Percentiles rank a stretch among this genome's conserved stretches.
Conservation (phyloP, 768 basidiomycete genomes). For the Fomitopsis serialis region DNA sequence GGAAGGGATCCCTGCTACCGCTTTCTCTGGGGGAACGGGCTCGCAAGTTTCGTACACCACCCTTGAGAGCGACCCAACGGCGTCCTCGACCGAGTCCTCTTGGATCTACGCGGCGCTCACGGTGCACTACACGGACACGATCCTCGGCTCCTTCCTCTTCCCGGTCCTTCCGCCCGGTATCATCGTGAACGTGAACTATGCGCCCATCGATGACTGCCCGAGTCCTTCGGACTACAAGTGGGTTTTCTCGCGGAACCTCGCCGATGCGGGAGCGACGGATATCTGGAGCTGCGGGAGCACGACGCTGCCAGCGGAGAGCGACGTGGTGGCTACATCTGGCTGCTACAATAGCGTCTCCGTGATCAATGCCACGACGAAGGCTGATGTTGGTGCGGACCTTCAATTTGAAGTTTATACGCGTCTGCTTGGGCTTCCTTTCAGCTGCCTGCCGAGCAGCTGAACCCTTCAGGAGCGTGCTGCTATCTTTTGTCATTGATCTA, state of each 20-base stretch:
- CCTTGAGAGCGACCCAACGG: conserved; percentile 15
- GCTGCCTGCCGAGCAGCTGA: conserved; percentile 1
- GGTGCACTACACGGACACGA: conserved; percentile 11
- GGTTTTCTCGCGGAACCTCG: conserved; percentile 37
- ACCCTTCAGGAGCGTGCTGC: too few relatives aligned
- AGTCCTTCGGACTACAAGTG: conserved; percentile 34
- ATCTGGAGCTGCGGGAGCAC: conserved; percentile 40
- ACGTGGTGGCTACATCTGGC: conserved; percentile 28
- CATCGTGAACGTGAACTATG: conserved; percentile 48
- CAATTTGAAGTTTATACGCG: conserved; percentile 35
- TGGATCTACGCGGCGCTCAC: conserved; percentile 18
- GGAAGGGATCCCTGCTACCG: conserved; percentile 23
- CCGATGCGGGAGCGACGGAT: conserved; percentile 29
- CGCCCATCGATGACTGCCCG: conserved; percentile 28
- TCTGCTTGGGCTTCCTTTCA: conserved; percentile 23
- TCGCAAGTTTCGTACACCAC: conserved; percentile 24
- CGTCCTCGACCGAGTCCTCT: conserved; percentile 9
- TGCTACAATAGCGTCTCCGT: conserved; percentile 39
- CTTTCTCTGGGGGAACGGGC: conserved; percentile 23
- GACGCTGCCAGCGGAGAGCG: conserved; percentile 38
- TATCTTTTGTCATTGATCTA: too few relatives aligned
- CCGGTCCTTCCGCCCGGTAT: conserved; percentile 37
- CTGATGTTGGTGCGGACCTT: conserved; percentile 36
- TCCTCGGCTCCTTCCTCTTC: conserved; percentile 11
- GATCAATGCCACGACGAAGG: conserved; percentile 34